These are phyloP conservation scores for Ensete ventricosum DNA, from an alignment of 176 grass and related monocot genomes.

Conservation along the genomic window DNA sequence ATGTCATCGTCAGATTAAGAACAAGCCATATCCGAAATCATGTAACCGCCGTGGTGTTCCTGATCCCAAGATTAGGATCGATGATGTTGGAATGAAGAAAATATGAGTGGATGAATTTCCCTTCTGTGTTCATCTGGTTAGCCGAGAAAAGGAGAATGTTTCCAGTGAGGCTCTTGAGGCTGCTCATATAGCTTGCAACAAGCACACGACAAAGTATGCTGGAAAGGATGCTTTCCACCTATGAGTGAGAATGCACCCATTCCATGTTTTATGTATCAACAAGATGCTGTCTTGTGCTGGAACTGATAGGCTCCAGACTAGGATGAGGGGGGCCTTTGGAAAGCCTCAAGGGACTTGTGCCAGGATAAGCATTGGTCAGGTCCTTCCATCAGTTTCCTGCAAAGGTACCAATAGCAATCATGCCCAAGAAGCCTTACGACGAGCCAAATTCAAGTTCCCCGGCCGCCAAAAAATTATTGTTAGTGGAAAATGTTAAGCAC, in stretches of 20 bases:
- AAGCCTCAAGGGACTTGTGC: no score
- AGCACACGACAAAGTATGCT: conserved; percentile 71
- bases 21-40: no score
- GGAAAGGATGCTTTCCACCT: conserved; percentile 84
- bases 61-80: no score
- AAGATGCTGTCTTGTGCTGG: conserved; percentile 80
- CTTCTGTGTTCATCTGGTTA: conserved; percentile 55
- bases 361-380: conserved; percentile 33
- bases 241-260: conserved; percentile 53
- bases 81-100: no score
- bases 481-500: conserved; percentile 53
- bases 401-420: conserved; percentile 47
- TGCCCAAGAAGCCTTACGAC: conserved; percentile 51
- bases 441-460: conserved; percentile 83
- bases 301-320: conserved; percentile 87
- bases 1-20: no score
- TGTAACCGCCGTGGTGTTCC: no score
- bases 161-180: conserved; percentile 79
- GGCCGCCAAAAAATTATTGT: conserved; percentile 76
- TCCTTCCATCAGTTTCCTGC: conserved; percentile 50
- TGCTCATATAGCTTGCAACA: conserved; percentile 68
- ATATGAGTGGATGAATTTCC: conserved; percentile 60
- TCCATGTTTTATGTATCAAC: conserved; percentile 68
- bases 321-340: conserved; percentile 9
- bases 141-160: conserved; percentile 83